Evolutionary conservation across 345 rosid species (phyloP).

Genomic region (Rubroshorea leprosula): DNA sequence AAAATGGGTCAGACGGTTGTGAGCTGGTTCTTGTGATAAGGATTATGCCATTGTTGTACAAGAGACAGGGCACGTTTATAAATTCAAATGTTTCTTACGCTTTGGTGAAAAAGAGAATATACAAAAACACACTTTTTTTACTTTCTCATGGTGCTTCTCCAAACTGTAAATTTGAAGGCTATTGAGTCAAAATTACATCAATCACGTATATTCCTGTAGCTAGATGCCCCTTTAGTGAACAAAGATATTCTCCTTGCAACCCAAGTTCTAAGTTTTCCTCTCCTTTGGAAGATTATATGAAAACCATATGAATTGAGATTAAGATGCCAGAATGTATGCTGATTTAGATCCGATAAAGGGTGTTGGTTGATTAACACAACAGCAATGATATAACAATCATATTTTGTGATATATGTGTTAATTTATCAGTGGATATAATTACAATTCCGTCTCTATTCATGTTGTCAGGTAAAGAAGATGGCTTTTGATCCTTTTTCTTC

Average conservation of each 20-base stretch:
- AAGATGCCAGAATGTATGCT: too few species aligned
- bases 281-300: too few species aligned
- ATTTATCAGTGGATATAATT: too few species aligned
- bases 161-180: conserved; percentile 5
- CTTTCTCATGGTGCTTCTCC: conserved; percentile 11
- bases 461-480: background rate
- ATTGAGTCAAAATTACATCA: background rate
- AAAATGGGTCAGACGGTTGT: conserved; percentile 9
- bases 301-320: too few species aligned
- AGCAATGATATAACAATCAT: too few species aligned
- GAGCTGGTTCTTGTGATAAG: conserved; percentile 27
- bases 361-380: too few species aligned
- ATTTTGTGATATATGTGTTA: too few species aligned
- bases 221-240: too few species aligned
- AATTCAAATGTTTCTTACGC: conserved; percentile 19
- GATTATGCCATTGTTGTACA: conserved; percentile 18
- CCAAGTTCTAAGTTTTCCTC: too few species aligned
- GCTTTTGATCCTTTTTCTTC: background rate
- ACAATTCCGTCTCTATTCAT: too few species aligned
- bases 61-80: conserved; percentile 19
- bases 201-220: background rate
- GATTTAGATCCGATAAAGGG: too few species aligned
- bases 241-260: too few species aligned
- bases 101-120: conserved; percentile 14
- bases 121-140: conserved; percentile 1